Base-by-base conservation (phyloP, 257 asterid genomes). In the Solanum dulcamara region DNA sequence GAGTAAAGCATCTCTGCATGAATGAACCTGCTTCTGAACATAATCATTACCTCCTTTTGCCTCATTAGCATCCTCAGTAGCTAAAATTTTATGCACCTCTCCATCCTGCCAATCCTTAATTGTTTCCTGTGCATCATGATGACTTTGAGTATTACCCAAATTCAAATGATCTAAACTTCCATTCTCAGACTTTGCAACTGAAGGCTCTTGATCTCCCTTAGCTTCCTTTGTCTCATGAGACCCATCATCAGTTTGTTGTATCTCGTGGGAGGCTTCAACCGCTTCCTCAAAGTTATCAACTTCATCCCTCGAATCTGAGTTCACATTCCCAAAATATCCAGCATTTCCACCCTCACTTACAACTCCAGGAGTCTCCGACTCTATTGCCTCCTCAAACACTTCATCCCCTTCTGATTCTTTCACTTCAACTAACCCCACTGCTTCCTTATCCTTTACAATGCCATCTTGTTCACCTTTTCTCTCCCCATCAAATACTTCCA, bases 351-450 rank as follows among this genome's bases (percentile, higher is more conserved):
- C 7, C 20, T 14, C 53, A 48, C 53, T 48, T 48, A n/a, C n/a
- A n/a, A n/a, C n/a, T n/a, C 48, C 51, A 0, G 88, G 88, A 70
- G 82, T 68, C 84, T 86, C 90, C 11, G 87, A 88, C 87, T 82
- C 93, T 82, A 85, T 88, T 9, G 88, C 91, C 88, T 91, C 92
- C 85, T 88, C 90, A 66, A 88, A 88, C 46, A 83, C 92, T 84
- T 92, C 93, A 83, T 85, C 90, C 81, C 84, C 95, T 74, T 88
- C 89, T 32, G 87, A 84, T 22, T 84, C 90, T 85, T 89, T 87
- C 5, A 89, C 77, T 51, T 80, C 92, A 85, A 48, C 53, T 48
- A 48, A 48, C 2, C 53, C 53, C 53, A 85, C 80, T 81, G 71
- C 85, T 44, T 80, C 87, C 77, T 40, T 88, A 46, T 88, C 89